A percentile compares a stretch with the other conserved stretches of the same genome.
These are phyloP conservation scores for Leucoagaricus sp. DNA, from an alignment of 1,284 basidiomycete species.

Conservation along the genomic window DNA sequence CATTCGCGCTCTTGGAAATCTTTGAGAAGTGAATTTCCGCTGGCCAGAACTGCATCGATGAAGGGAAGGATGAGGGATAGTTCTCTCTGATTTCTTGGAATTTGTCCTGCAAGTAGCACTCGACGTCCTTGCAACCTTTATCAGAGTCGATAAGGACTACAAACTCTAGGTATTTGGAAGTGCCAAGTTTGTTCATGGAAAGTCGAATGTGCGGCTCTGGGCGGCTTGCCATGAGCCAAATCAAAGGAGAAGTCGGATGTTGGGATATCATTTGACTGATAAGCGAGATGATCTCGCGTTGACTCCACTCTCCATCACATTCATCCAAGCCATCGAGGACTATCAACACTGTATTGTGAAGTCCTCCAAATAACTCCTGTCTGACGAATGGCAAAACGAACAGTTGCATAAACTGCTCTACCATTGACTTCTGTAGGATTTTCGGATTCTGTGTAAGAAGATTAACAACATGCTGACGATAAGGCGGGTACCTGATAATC, in stretches of 20 bases:
- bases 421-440: not conserved
- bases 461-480: not conserved
- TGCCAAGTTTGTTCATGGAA: too few relatives aligned
- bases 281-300: not conserved
- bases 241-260: not conserved
- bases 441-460: not conserved
- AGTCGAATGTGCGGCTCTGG: conserved; percentile 4
- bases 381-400: not conserved
- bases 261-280: not conserved
- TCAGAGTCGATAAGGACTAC: too few relatives aligned
- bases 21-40: not conserved
- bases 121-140: too few relatives aligned
- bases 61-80: not conserved
- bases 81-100: not conserved
- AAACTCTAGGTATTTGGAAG: too few relatives aligned
- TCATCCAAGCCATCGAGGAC: conserved; percentile 8
- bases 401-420: not conserved
- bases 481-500: not conserved
- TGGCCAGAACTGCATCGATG: not conserved
- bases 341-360: not conserved
- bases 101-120: not conserved
- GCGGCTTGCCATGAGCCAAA: not conserved
- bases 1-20: not conserved
- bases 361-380: not conserved
- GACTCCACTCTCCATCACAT: not conserved